phyloP scores from a whole-genome alignment of 352 stramenopile species.

The Phytophthora podocarpi region DNA sequence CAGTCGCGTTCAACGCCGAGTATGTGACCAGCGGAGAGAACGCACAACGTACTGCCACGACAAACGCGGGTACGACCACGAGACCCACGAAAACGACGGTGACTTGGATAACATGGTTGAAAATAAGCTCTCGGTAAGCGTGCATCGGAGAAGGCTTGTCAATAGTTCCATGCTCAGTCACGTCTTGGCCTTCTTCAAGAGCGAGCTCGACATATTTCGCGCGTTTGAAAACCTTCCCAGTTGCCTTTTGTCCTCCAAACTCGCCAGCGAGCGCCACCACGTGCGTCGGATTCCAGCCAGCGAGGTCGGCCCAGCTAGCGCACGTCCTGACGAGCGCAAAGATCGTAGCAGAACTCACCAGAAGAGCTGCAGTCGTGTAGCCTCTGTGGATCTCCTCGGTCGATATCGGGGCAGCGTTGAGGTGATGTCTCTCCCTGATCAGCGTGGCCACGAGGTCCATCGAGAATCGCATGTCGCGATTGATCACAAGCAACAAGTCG shows the following conservation, averaged over 20 bases:
- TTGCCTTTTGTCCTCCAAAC: background rate
- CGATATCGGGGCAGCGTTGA: conserved; percentile 37
- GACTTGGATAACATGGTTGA: conserved; percentile 8
- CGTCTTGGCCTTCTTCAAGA: conserved; percentile 13
- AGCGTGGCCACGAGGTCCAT: conserved; percentile 35
- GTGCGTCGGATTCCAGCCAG: conserved; percentile 20
- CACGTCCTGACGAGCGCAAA: conserved; percentile 19
- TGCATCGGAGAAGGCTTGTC: background rate
- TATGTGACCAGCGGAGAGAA: conserved; percentile 24
- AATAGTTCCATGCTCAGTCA: background rate
- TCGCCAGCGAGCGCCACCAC: background rate
- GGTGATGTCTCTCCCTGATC: conserved; percentile 34
- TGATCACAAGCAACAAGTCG: conserved; percentile 45
- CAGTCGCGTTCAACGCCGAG: conserved; percentile 20
- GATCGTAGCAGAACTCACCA: conserved; percentile 16
- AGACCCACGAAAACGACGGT: conserved; percentile 15
- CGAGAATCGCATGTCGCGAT: conserved; percentile 43
- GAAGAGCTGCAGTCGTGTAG: conserved; percentile 25
- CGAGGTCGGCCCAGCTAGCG: conserved; percentile 20
- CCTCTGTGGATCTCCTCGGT: conserved; percentile 36
- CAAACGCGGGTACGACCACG: conserved; percentile 2
- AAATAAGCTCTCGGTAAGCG: background rate
- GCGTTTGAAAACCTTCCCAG: conserved; percentile 8
- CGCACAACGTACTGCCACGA: conserved; percentile 12
- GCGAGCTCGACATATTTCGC: conserved; percentile 10